phyloP scores from a whole-genome alignment of 768 basidiomycete species.

The Mycena rosella region DNA sequence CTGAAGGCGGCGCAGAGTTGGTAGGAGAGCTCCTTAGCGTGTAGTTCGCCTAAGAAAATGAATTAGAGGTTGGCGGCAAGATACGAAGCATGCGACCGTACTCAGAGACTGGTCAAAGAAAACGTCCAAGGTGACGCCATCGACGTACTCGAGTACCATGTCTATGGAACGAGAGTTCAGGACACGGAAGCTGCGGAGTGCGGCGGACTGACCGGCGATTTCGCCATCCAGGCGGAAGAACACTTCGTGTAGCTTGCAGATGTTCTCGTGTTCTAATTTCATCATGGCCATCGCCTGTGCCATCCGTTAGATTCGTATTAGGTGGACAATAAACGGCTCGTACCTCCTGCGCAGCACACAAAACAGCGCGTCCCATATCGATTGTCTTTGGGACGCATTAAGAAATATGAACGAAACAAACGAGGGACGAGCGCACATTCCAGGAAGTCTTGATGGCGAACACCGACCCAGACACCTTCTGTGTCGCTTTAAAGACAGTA shows the following conservation, averaged over 20 bases:
- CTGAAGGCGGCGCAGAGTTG: slow-evolving; percentile 70
- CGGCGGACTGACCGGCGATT: slow-evolving; percentile 51
- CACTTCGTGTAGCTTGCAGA: slow-evolving; percentile 69
- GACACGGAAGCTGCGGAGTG: slow-evolving; percentile 30
- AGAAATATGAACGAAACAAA: not conserved
- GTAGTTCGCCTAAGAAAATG: slow-evolving; percentile 49
- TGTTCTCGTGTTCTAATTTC: slow-evolving; percentile 66
- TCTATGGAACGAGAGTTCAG: slow-evolving; percentile 7
- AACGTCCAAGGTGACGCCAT: slow-evolving; percentile 3
- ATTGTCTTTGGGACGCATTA: not conserved
- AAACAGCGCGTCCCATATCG: not conserved
- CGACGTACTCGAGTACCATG: slow-evolving; percentile 26
- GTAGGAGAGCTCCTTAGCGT: slow-evolving; percentile 62
- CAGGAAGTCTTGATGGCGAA: slow-evolving; percentile 76
- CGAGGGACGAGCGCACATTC: not conserved
- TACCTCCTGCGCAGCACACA: slow-evolving; percentile 29
- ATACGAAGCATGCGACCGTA: not conserved
- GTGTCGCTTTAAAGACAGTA: slow-evolving; percentile 71
- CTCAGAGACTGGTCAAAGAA: not conserved
- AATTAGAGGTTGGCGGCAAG: not conserved
- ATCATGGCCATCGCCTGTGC: slow-evolving; percentile 73
- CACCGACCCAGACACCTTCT: slow-evolving; percentile 65
- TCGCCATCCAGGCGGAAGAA: slow-evolving; percentile 59
- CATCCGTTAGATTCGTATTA: slow-evolving; percentile 43
- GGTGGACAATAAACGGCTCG: not conserved